phyloP scores from a whole-genome alignment of 116 monocot genomes.

The Papilionanthe hybrid region DNA sequence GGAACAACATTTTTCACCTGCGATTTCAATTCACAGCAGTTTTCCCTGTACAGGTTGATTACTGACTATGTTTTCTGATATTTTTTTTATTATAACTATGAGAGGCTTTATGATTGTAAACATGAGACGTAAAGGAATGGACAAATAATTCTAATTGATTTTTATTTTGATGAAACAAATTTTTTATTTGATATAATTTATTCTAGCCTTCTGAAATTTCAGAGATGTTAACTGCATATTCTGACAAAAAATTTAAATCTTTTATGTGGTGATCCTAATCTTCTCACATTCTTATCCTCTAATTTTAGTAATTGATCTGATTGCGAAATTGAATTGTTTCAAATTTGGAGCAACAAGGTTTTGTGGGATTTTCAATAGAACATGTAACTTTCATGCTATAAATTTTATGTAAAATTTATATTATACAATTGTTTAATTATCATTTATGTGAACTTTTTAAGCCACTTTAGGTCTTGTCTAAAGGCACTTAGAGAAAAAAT shows the following conservation, averaged over 20 bases:
- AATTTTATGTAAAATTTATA: not conserved
- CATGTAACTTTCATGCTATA: not conserved
- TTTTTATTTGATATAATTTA: not conserved
- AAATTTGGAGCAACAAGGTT: not conserved
- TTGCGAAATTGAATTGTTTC: not conserved
- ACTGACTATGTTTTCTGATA: too few species aligned
- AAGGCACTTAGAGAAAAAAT: too few species aligned
- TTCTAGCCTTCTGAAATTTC: constrained; percentile 1
- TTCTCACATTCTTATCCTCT: not conserved
- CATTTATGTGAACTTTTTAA: too few species aligned
- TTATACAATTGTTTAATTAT: not conserved
- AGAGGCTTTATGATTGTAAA: not conserved
- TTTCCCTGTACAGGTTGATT: not conserved
- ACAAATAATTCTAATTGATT: not conserved
- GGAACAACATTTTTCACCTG: not conserved
- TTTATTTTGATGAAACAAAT: not conserved
- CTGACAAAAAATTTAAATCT: not conserved
- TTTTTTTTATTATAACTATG: too few species aligned
- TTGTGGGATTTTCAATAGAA: not conserved
- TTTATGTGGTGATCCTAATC: not conserved
- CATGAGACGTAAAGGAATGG: not conserved
- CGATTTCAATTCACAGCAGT: not conserved
- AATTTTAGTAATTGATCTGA: not conserved
- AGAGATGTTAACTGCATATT: not conserved
- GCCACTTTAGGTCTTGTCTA: too few species aligned